A percentile compares a stretch with the other conserved stretches of the same genome.
Evolutionary conservation across 2,329 filamentous ascomycete species (phyloP).

Genomic region (Paraphoma chrysanthemicola): DNA sequence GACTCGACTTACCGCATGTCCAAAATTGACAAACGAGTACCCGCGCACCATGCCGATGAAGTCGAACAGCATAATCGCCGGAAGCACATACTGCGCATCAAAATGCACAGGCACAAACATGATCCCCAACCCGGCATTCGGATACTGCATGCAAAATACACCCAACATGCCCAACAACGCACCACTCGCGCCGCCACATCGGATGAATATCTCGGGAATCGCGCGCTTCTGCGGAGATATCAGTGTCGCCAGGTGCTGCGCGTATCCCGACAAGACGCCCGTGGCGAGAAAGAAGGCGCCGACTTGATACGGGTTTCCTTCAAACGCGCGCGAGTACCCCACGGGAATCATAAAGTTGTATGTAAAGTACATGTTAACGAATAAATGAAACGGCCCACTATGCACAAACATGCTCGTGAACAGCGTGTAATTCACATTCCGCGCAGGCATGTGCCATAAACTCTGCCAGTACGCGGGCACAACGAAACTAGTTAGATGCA

Average conservation of each 20-base stretch:
- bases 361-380: conserved; percentile 38
- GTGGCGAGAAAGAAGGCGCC: conserved; percentile 40
- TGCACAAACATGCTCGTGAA: conserved; percentile 39
- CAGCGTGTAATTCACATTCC: conserved; percentile 37
- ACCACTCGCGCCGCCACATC: conserved; percentile 43
- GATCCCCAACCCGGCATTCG: conserved; percentile 35
- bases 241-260: conserved; percentile 36
- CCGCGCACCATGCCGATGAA: conserved; percentile 38
- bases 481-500: conserved; percentile 36
- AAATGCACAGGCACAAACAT: conserved; percentile 40
- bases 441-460: conserved; percentile 41
- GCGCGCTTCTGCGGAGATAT: conserved; percentile 27
- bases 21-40: conserved; percentile 36
- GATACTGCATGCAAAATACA: conserved; percentile 42
- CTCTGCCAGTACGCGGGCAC: conserved; percentile 28
- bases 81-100: conserved; percentile 39
- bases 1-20: conserved; percentile 40
- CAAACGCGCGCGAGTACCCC: conserved; percentile 37
- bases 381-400: conserved; percentile 22
- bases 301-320: conserved; percentile 37
- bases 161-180: conserved; percentile 40
- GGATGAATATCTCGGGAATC: conserved; percentile 32
- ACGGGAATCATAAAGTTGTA: conserved; percentile 41
- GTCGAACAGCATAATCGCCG: conserved; percentile 43
- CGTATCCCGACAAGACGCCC: conserved; percentile 38